Percentiles rank a stretch among this genome's conserved stretches.
Conservation (phyloP, 202 grass and related monocot species). For the Bolboschoenoplectus hybrid region DNA sequence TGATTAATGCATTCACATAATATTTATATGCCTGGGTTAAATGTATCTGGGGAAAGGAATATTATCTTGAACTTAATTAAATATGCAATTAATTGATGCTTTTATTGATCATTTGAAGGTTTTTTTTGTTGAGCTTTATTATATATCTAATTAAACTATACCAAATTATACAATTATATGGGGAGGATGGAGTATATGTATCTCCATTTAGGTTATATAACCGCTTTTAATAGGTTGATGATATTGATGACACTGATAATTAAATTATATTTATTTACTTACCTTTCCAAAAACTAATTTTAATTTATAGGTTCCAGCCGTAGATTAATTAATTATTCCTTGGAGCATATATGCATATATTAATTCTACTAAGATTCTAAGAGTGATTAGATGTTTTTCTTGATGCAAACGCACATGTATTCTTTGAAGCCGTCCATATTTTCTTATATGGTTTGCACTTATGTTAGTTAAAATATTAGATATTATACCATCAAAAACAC, state of each 20-base stretch:
- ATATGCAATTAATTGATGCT: neutral
- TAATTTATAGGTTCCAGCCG: neutral
- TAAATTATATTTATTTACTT: neutral
- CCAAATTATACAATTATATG: neutral
- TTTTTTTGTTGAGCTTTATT: neutral
- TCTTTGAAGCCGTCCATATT: conserved; percentile 4
- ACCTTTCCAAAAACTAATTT: neutral
- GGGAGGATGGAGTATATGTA: neutral
- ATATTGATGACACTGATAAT: neutral
- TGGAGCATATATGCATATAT: no score
- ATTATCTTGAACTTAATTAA: neutral
- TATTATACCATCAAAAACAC: neutral
- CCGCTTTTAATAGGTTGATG: no score
- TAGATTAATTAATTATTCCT: neutral
- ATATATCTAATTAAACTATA: neutral
- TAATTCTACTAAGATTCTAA: neutral
- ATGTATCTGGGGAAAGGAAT: neutral
- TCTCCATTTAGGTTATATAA: neutral
- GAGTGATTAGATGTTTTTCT: neutral
- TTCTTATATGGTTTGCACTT: neutral
- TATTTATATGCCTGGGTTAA: neutral
- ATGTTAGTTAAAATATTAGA: neutral
- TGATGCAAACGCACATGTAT: neutral
- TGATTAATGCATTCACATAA: conserved; percentile 17
- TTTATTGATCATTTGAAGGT: neutral